Conservation (phyloP, 2,329 filamentous ascomycete genomes). For the Calonectria hongkongensis region DNA sequence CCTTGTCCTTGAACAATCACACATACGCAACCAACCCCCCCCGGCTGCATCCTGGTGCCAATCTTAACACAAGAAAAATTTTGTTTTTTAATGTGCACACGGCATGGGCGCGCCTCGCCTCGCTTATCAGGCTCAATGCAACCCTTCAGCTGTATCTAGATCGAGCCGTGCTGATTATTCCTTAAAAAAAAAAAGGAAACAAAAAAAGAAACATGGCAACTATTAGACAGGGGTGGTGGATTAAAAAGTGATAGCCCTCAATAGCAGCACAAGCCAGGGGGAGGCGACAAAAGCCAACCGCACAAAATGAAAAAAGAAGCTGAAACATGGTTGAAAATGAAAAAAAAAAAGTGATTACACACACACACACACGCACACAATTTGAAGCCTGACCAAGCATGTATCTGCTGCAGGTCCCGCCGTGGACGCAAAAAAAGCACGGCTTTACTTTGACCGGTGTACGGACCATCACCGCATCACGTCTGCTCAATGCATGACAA, state of each 20-base stretch:
- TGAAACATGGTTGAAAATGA: slow-evolving; percentile 1
- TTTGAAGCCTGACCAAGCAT: neutral
- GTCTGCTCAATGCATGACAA: slow-evolving; percentile 31
- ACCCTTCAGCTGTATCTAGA: slow-evolving; percentile 7
- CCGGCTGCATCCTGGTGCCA: neutral
- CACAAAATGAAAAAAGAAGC: neutral
- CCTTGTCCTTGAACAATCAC: slow-evolving; percentile 15
- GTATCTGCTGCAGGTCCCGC: slow-evolving; percentile 26
- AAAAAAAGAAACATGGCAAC: neutral
- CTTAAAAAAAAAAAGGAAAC: neutral
- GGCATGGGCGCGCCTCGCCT: slow-evolving; percentile 18
- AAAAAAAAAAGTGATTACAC: neutral
- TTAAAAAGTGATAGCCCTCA: neutral
- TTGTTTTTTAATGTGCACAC: slow-evolving; percentile 11
- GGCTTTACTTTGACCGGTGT: slow-evolving; percentile 15
- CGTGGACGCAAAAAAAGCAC: slow-evolving; percentile 13
- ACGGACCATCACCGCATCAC: slow-evolving; percentile 20
- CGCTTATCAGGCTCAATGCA: slow-evolving; percentile 26
- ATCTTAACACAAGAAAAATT: neutral
- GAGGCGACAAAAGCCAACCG: slow-evolving; percentile 12
- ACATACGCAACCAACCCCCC: neutral
- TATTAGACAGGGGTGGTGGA: neutral
- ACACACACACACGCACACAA: neutral
- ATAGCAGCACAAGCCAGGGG: neutral
- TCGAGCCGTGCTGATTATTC: slow-evolving; percentile 9